A percentile compares a stretch with the other conserved stretches of the same genome.
phyloP scores from a whole-genome alignment of 1,139 yeast species.

The Diutina sp. region DNA sequence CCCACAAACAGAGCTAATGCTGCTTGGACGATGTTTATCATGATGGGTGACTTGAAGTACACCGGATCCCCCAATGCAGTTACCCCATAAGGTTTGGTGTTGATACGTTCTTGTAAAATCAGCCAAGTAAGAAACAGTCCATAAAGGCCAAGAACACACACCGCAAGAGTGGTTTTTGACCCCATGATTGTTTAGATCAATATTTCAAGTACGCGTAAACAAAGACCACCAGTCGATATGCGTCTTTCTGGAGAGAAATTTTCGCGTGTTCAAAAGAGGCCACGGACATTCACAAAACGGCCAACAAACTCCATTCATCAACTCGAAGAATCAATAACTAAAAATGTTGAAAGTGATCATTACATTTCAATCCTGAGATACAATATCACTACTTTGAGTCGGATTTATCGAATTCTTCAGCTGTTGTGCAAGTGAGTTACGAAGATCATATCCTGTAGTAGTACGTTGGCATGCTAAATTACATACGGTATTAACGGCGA shows the following conservation, averaged over 20 bases:
- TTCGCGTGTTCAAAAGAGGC: background rate
- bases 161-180: constrained; percentile 13
- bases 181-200: background rate
- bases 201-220: background rate
- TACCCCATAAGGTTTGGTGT: constrained; percentile 62
- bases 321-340: too few species aligned
- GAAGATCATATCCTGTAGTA: background rate
- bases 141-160: constrained; percentile 24
- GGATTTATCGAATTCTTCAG: too few species aligned
- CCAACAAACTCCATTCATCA: too few species aligned
- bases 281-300: background rate
- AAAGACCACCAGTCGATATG: background rate
- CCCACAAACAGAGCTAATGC: constrained; percentile 64
- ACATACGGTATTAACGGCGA: constrained; percentile 1
- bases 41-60: constrained; percentile 61
- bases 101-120: constrained; percentile 59
- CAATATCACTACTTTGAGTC: too few species aligned
- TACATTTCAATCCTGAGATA: too few species aligned
- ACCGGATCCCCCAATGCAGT: constrained; percentile 23
- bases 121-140: constrained; percentile 1
- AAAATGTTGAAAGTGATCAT: too few species aligned
- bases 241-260: background rate
- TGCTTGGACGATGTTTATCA: constrained; percentile 66
- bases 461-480: background rate
- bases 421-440: background rate